phyloP scores from a whole-genome alignment of 768 basidiomycete species.

The Dioszegia aurantiaca region DNA sequence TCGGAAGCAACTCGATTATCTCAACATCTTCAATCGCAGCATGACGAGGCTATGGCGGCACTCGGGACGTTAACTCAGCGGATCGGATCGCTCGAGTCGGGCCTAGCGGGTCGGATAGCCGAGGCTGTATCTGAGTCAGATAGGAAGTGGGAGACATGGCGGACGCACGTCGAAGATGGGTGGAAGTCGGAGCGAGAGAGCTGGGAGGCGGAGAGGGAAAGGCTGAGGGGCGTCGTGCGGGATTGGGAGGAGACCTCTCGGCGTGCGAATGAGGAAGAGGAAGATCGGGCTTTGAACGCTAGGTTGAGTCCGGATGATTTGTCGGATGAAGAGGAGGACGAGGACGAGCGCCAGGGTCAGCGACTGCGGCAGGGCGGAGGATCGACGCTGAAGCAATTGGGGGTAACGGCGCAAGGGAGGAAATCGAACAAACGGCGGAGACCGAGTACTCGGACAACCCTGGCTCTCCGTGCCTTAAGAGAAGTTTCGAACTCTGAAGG shows the following conservation, averaged over 20 bases:
- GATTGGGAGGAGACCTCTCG: slow-evolving; percentile 68
- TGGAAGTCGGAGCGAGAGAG: slow-evolving; percentile 76
- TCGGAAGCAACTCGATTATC: slow-evolving; percentile 72
- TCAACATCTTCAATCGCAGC: slow-evolving; percentile 70
- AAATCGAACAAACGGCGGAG: slow-evolving; percentile 27
- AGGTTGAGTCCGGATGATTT: slow-evolving; percentile 36
- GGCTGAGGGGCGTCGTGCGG: slow-evolving; percentile 68
- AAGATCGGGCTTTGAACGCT: slow-evolving; percentile 50
- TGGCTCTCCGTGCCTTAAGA: slow-evolving; percentile 44
- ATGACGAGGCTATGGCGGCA: slow-evolving; percentile 65
- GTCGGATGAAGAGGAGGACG: slow-evolving; percentile 36
- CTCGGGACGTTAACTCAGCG: slow-evolving; percentile 47
- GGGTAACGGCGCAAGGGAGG: slow-evolving; percentile 3
- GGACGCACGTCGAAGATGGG: slow-evolving; percentile 70
- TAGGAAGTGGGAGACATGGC: slow-evolving; percentile 63
- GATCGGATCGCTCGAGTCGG: slow-evolving; percentile 45
- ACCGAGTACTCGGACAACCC: slow-evolving; percentile 30
- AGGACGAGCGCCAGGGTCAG: slow-evolving; percentile 10
- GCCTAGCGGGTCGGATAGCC: slow-evolving; percentile 40
- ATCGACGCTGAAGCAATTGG: no score
- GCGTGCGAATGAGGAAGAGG: slow-evolving; percentile 51
- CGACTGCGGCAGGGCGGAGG: slow-evolving; percentile 13
- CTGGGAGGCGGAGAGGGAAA: slow-evolving; percentile 76
- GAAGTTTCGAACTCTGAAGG: slow-evolving; percentile 30
- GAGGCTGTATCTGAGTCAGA: slow-evolving; percentile 46